These are phyloP conservation scores for Heliosperma pusillum DNA, from an alignment of 148 eudicot genomes.

Conservation along the genomic window DNA sequence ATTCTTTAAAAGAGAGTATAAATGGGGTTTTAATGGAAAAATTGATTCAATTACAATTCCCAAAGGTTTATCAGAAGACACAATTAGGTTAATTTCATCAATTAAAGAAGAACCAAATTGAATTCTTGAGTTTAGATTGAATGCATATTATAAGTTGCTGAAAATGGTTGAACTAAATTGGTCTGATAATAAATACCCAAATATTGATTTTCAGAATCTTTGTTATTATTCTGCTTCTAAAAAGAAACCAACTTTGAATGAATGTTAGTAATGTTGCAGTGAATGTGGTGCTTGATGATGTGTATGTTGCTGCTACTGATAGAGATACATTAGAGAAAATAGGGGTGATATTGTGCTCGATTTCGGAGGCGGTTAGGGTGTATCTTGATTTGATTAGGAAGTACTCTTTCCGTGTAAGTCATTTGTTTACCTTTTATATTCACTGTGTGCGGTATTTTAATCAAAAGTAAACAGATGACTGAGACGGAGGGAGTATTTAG, in stretches of 20 bases:
- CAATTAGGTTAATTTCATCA: constrained; percentile 56
- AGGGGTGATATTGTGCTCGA: constrained; percentile 88
- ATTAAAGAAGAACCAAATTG: constrained; percentile 79
- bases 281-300: constrained; percentile 89
- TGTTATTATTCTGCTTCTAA: constrained; percentile 85
- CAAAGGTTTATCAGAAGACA: constrained; percentile 74
- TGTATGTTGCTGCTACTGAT: constrained; percentile 77
- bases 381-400: constrained; percentile 68
- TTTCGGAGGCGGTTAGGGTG: constrained; percentile 80
- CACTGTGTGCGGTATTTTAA: too few species aligned
- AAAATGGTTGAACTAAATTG: constrained; percentile 77
- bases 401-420: too few species aligned
- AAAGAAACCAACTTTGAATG: constrained; percentile 75
- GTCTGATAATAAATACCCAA: constrained; percentile 85
- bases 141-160: constrained; percentile 56
- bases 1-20: constrained; percentile 71
- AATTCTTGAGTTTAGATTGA: constrained; percentile 81
- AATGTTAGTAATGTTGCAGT: constrained; percentile 57
- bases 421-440: too few species aligned
- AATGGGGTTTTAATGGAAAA: constrained; percentile 65
- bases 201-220: too few species aligned
- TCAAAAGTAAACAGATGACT: too few species aligned
- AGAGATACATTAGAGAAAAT: constrained; percentile 63
- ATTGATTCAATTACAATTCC: constrained; percentile 78
- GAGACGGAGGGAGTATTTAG: constrained; percentile 71